Evolutionary conservation across 164 flowering plant genomes (phyloP).

Genomic region (Brasenia schreberi): DNA sequence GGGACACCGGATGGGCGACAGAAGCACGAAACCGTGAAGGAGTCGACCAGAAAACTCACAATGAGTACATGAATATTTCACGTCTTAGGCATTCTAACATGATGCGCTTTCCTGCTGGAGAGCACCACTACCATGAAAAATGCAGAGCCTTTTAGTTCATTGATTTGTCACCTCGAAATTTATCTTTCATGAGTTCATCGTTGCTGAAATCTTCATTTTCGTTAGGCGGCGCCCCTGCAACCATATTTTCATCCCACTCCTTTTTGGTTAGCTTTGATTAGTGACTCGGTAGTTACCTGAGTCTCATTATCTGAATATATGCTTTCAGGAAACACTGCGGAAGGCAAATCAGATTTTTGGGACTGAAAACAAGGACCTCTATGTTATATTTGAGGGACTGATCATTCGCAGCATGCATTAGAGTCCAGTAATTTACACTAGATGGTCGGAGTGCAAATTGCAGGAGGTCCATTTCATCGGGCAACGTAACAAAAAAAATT

Average conservation of each 20-base stretch:
- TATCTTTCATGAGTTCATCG: not conserved
- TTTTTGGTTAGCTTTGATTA: too few species aligned
- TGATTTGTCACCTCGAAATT: not conserved
- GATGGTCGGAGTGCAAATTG: too few species aligned
- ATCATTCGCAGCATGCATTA: constrained; percentile 36
- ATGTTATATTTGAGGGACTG: constrained; percentile 62
- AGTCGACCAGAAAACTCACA: too few species aligned
- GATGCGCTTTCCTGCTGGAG: not conserved
- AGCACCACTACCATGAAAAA: not conserved
- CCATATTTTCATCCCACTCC: too few species aligned
- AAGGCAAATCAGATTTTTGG: constrained; percentile 89
- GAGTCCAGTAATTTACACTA: not conserved
- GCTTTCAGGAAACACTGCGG: constrained; percentile 62
- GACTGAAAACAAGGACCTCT: constrained; percentile 78
- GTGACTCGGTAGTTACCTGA: too few species aligned
- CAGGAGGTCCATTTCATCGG: too few species aligned
- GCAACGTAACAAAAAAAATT: too few species aligned
- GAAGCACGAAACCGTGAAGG: too few species aligned
- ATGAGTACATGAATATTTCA: too few species aligned
- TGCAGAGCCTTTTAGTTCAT: not conserved
- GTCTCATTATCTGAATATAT: too few species aligned
- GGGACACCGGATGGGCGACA: too few species aligned
- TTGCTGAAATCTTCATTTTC: not conserved
- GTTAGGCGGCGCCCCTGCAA: constrained; percentile 41
- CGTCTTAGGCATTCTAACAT: too few species aligned